phyloP scores from a whole-genome alignment of 768 basidiomycete species.

The Suillus fuscotomentosus region DNA sequence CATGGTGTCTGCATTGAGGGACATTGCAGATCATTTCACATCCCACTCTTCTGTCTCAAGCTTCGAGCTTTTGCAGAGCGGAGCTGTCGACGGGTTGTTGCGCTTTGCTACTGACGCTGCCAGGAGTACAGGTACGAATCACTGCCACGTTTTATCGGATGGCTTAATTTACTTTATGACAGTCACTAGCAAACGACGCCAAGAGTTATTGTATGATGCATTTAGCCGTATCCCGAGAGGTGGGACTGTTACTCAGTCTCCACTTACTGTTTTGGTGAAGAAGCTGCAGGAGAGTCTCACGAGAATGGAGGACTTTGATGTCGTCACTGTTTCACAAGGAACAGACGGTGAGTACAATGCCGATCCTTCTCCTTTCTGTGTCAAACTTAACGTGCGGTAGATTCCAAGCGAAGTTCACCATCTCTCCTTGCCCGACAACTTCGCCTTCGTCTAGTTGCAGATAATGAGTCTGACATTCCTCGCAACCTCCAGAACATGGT shows the following conservation, averaged over 20 bases:
- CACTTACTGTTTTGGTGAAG: conserved; percentile 82
- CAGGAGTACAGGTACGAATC: conserved; percentile 36
- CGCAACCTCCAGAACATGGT: conserved; percentile 86
- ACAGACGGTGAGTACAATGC: conserved; percentile 61
- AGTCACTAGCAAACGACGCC: conserved; percentile 68
- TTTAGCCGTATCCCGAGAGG: conserved; percentile 59
- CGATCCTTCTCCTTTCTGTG: conserved; percentile 1
- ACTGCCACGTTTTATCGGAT: conserved; percentile 8
- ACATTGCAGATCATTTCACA: conserved; percentile 80
- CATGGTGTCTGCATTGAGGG: conserved; percentile 57
- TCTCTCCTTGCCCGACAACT: conserved; percentile 91
- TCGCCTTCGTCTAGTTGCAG: conserved; percentile 84
- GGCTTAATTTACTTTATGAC: conserved; percentile 8
- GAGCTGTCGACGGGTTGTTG: conserved; percentile 84
- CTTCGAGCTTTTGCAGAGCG: conserved; percentile 94
- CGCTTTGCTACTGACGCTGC: conserved; percentile 73
- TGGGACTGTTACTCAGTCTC: conserved; percentile 46
- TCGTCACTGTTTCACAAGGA: conserved; percentile 82
- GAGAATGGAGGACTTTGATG: conserved; percentile 93
- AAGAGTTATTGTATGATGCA: conserved; percentile 77
- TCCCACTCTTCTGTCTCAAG: conserved; percentile 84
- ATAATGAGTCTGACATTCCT: conserved; percentile 87
- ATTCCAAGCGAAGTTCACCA: conserved; percentile 88
- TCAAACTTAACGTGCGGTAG: conserved; percentile 34
- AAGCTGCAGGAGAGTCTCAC: conserved; percentile 95